Conservation (phyloP, 768 basidiomycete genomes). For the Boletellus emodensis region DNA sequence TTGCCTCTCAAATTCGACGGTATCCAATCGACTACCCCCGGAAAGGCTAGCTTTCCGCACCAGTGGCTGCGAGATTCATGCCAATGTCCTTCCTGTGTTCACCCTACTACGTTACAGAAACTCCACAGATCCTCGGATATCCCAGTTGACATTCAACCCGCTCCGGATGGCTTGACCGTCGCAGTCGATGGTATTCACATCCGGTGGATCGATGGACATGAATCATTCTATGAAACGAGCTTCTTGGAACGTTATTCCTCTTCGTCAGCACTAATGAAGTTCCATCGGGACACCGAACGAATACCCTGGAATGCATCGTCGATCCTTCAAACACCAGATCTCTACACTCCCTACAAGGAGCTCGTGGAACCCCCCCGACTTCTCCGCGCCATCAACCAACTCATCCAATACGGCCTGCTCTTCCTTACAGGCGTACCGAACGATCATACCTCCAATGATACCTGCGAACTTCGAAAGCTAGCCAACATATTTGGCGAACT, state of each 20-base stretch:
- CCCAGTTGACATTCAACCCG: conserved; percentile 45
- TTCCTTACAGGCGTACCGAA: conserved; percentile 72
- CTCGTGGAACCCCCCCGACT: conserved; percentile 46
- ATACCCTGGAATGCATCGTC: conserved; percentile 44
- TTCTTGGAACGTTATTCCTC: conserved; percentile 52
- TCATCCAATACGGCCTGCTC: conserved; percentile 67
- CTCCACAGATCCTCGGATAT: conserved; percentile 68
- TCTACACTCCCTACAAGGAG: conserved; percentile 55
- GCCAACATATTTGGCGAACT: conserved; percentile 71
- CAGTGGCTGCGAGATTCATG: conserved; percentile 87
- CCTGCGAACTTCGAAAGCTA: conserved; percentile 65
- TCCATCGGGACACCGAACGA: conserved; percentile 42
- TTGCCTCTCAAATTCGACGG: conserved; percentile 14
- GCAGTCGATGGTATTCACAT: conserved; percentile 45
- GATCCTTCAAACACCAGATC: conserved; percentile 35
- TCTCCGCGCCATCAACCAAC: conserved; percentile 59
- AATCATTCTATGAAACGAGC: conserved; percentile 46
- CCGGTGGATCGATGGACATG: conserved; percentile 57
- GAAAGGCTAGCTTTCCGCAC: conserved; percentile 53
- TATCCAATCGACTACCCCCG: conserved; percentile 14
- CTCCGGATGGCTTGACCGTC: conserved; percentile 38
- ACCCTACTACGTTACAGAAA: conserved; percentile 77
- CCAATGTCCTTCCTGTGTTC: conserved; percentile 65
- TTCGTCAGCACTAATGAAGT: conserved; percentile 31
- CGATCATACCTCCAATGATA: conserved; percentile 49